Evolutionary conservation across 768 basidiomycete genomes (phyloP).

Genomic region (Tricholoma furcatifolium): DNA sequence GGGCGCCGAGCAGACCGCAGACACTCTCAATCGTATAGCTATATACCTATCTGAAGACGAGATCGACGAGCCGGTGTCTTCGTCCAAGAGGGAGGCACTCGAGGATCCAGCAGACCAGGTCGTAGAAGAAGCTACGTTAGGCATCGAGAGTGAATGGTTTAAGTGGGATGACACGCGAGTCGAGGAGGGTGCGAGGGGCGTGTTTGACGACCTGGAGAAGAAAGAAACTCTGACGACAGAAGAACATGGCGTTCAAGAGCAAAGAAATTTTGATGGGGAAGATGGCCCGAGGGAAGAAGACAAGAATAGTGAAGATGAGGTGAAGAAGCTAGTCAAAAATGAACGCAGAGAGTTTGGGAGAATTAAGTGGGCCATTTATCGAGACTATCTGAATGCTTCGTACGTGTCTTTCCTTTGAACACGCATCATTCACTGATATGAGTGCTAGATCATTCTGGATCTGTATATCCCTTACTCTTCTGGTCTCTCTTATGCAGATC

Average conservation of each 20-base stretch:
- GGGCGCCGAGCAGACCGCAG: constrained; percentile 43
- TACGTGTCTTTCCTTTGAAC: constrained; percentile 30
- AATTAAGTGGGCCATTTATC: constrained; percentile 76
- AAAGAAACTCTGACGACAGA: constrained; percentile 23
- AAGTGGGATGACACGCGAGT: constrained; percentile 56
- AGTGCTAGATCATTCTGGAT: constrained; percentile 61
- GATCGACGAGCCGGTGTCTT: constrained; percentile 61
- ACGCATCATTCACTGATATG: background rate
- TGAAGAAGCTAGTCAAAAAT: constrained; percentile 74
- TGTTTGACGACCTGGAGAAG: constrained; percentile 55
- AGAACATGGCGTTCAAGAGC: constrained; percentile 38
- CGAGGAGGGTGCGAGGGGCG: constrained; percentile 41
- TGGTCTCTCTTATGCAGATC: constrained; percentile 51
- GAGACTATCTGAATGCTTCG: constrained; percentile 71
- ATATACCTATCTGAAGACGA: constrained; percentile 71
- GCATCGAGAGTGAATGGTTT: constrained; percentile 56
- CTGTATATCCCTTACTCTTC: constrained; percentile 50
- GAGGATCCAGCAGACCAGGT: background rate
- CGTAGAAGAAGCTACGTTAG: constrained; percentile 36
- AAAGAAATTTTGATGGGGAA: constrained; percentile 11
- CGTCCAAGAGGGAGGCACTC: constrained; percentile 46
- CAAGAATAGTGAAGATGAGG: constrained; percentile 19
- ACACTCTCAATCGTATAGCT: constrained; percentile 69
- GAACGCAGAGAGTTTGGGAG: constrained; percentile 79
- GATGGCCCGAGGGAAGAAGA: constrained; percentile 24